phyloP scores from a whole-genome alignment of 345 rosid species.

The Eucalyptus melliodora region DNA sequence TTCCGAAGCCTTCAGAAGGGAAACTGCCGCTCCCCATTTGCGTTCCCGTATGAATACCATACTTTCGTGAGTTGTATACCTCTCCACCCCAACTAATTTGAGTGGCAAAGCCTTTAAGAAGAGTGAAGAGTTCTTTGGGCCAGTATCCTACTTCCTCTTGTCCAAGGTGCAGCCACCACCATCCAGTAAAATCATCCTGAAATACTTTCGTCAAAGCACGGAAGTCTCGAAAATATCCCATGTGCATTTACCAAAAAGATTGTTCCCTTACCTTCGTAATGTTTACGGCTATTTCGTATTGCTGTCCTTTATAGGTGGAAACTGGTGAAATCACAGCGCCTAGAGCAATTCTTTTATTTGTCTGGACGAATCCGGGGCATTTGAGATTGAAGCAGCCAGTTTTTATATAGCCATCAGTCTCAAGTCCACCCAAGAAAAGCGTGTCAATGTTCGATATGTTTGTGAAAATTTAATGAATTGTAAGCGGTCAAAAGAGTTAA shows the following conservation, averaged over 20 bases:
- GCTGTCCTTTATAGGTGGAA: constrained; percentile 1
- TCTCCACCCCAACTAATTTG: neutral
- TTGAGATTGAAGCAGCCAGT: constrained; percentile 18
- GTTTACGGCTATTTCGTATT: neutral
- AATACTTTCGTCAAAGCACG: neutral
- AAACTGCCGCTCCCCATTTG: neutral
- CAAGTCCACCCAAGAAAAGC: neutral
- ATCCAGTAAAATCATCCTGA: neutral
- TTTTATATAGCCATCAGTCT: constrained; percentile 1
- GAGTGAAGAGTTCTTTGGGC: neutral
- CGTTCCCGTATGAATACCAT: neutral
- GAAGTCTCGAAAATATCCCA: neutral
- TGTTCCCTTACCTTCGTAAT: neutral
- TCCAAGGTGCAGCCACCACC: neutral
- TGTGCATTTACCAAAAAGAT: neutral
- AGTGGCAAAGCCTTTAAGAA: neutral
- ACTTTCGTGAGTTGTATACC: neutral
- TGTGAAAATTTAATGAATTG: neutral
- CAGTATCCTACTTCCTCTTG: neutral
- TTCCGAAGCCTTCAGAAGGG: neutral
- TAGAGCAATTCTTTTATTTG: neutral
- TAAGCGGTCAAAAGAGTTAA: too few species aligned
- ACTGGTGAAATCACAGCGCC: neutral
- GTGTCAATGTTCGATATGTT: neutral
- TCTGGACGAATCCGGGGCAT: constrained; percentile 20